These are phyloP conservation scores for Trichoderma lentiforme DNA, from an alignment of 2,329 filamentous ascomycete genomes.

Conservation along the genomic window DNA sequence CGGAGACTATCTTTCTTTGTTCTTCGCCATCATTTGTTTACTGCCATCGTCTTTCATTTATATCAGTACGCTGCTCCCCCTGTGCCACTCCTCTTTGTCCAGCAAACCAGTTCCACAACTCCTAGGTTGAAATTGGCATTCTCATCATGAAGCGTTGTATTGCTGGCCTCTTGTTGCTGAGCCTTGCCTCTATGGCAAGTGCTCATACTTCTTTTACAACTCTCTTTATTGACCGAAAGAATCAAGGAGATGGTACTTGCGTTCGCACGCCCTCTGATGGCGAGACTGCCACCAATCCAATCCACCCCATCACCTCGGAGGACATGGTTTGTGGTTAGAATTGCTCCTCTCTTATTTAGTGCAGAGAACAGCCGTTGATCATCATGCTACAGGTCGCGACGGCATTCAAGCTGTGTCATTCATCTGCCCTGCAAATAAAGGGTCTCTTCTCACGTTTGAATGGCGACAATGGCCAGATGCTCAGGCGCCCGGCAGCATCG, in stretches of 20 bases:
- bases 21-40: not conserved
- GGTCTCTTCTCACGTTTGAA: conserved; percentile 61
- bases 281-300: conserved; percentile 52
- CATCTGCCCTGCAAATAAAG: conserved; percentile 48
- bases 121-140: not conserved
- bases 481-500: conserved; percentile 53
- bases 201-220: conserved; percentile 65
- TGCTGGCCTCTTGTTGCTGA: conserved; percentile 30
- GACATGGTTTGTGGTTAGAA: conserved; percentile 69
- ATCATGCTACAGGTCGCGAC: conserved; percentile 36
- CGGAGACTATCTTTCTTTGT: not conserved
- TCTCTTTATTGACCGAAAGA: conserved; percentile 57
- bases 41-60: not conserved
- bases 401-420: conserved; percentile 45
- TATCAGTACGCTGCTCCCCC: not conserved
- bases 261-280: conserved; percentile 62
- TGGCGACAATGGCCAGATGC: conserved; percentile 61
- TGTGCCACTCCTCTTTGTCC: not conserved
- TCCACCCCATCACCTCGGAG: conserved; percentile 53
- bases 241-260: conserved; percentile 69
- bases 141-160: conserved; percentile 35
- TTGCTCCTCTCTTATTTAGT: not conserved
- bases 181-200: conserved; percentile 37
- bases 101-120: not conserved
- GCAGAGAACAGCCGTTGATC: no score